Base-by-base conservation (phyloP, 257 asterid genomes). In the Cynanchum wilfordii region DNA sequence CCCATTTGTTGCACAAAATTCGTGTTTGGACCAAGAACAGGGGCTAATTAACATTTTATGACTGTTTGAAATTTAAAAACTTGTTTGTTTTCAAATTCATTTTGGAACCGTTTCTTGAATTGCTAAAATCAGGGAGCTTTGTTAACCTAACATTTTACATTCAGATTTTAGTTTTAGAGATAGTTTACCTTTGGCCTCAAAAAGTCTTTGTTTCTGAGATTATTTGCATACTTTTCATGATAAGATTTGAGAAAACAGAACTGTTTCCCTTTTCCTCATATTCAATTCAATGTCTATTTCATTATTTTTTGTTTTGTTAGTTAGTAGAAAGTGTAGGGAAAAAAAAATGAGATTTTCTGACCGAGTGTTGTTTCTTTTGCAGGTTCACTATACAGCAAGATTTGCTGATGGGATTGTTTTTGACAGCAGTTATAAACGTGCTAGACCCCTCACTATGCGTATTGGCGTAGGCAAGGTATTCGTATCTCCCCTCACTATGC, bases 321-420 rank as follows among this genome's bases (percentile, higher is more conserved):
- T 60, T 60, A 2, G 40, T 27, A 13, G 66, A 12, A 25, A 60
- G 36, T n/a, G n/a, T n/a, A n/a, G n/a, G n/a, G n/a, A n/a, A n/a
- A n/a, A n/a, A n/a, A 66, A n/a, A 49, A 42, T 36, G 55, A 47
- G 24, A 51, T 15, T 42, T 40, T 49, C 71, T 51, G 5, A 54
- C 11, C 57, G 4, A 9, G 17, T 63, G 25, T 54, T 16, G 73
- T 40, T 71, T 69, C 78, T 72, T 76, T 17, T 71, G 64, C 82
- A 92, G 98, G 76, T 92, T 30, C 97, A 90, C 76, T 92, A 92
- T 79, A 92, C 98, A 64, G 98, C 97, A 74, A 79, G 98, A 75
- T 92, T 92, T 85, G 90, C 84, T 16, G 96, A 90, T 81, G 98
- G 96, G 30, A 80, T 82, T 17, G 96, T 92, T 63, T 92, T 92